phyloP scores from a whole-genome alignment of 441 rosid species.

The Brassica hybrid region DNA sequence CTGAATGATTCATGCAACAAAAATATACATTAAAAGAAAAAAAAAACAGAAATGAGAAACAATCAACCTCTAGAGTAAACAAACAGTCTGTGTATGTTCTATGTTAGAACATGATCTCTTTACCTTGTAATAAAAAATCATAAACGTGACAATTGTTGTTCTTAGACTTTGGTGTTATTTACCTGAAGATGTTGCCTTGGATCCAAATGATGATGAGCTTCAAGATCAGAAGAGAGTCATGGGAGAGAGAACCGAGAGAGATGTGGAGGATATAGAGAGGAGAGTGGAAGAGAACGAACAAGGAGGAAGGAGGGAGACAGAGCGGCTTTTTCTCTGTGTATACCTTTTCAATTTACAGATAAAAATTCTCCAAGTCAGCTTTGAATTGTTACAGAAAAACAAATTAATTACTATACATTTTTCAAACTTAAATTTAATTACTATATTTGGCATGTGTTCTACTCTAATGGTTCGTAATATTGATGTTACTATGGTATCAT shows the following conservation, averaged over 20 bases:
- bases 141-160: constrained; percentile 3
- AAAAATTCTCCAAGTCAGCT: background rate
- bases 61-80: constrained; percentile 32
- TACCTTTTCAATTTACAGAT: constrained; percentile 16
- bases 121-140: background rate
- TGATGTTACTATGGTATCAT: background rate
- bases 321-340: constrained; percentile 33
- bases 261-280: constrained; percentile 14
- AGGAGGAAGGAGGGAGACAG: constrained; percentile 31
- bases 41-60: background rate
- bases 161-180: constrained; percentile 11
- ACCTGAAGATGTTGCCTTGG: constrained; percentile 22
- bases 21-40: background rate
- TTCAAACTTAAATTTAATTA: background rate
- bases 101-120: constrained; percentile 15
- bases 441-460: background rate
- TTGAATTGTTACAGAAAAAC: background rate
- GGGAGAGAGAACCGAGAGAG: constrained; percentile 19
- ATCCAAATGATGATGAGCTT: constrained; percentile 18
- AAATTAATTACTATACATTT: background rate
- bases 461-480: background rate
- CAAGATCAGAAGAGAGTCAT: constrained; percentile 1
- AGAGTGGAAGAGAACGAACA: constrained; percentile 37
- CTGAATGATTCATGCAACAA: constrained; percentile 8
- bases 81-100: constrained; percentile 35